Base-by-base conservation (phyloP, 495 filamentous ascomycete genomes). In the Aspergillus kassunensis region DNA sequence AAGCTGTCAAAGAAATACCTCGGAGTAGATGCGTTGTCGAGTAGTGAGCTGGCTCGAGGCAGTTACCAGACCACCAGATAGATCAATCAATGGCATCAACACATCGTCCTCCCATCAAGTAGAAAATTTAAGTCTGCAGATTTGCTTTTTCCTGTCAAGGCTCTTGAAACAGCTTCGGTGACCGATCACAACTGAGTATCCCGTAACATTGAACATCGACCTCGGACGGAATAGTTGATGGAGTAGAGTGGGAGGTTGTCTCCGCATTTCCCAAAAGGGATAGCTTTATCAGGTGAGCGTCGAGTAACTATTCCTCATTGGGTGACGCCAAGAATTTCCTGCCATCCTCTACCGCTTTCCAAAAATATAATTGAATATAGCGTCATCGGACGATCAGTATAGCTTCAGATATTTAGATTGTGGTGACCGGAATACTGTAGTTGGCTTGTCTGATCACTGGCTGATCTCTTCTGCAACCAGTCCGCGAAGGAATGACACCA, bases 201-300 rank as follows among this genome's bases (percentile, higher is more conserved):
- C 31, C n/a, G n/a, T n/a, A 27, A 9, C 24, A 27, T 27, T 27
- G 24, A 27, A 4, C 4, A 9, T 37, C 12, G 29, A 19, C 7
- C 27, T 39, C 19, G 10, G 2, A 34, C 19, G 21, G 31, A 13
- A 37, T 37, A 39, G 45, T 49, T 39, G 45, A 39, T 39, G 23
- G 34, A 30, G 45, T 8, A 29, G 23, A n/a, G n/a, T n/a, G 18
- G 23, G 42, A 33, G 29, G 44, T 23, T 24, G 44, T 56, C 48
- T 51, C 54, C 54, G 48, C 54, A 56, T 52, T 33, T 15, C 50
- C 50, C 35, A 54, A 48, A 47, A 30, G 25, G 43, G 51, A 29
- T 47, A 39, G 34, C 44, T 25, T n/a, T n/a, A 9, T 27, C 24
- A 27, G 24, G 4, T 27, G 24, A 27, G 4, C 9, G 34, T 45